Base-by-base conservation (phyloP, 2,329 filamentous ascomycete genomes). In the Colletotrichum horii region DNA sequence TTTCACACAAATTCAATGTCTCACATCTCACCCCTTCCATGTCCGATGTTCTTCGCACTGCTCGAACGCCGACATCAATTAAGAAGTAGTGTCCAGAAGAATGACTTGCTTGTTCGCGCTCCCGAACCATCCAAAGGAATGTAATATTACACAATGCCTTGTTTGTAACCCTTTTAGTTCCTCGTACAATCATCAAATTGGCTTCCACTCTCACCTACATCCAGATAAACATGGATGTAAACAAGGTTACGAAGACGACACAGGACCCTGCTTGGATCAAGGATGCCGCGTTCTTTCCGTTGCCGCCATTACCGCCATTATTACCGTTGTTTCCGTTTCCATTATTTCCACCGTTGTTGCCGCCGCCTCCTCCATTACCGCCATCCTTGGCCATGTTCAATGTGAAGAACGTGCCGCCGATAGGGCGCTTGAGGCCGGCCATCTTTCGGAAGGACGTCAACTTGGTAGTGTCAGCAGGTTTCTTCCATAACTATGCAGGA, bases 341-440 rank as follows among this genome's bases (percentile, higher is more conserved):
- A 16, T 36, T 62, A 16, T 61, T 65, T 15, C 58, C 66, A 8
- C 30, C 55, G 11, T 58, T 48, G 4, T 36, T 55, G 48, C 55
- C 55, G n/a, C 30, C n/a, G 4, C 61, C 61, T 11, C 66, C 60
- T 4, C 67, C 66, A 11, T 32, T 65, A 64, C 58, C 68, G 6
- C 56, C 32, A 11, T 76, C 73, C 65, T 66, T 56, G 9, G 61
- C 64, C 60, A 78, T 80, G 36, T 81, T 78, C 43, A 82, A 74
- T 58, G 76, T 79, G 76, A 81, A 82, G 71, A 77, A 80, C 1
- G 80, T 82, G 19, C 80, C 80, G 3, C 80, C 80, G 11, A 82
- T 81, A 1, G 80, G 80, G 1, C 79, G 80, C 15, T 79, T 78
- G 1, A 82, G 77, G 6, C 79, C 79, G 6, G 64, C 70, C 32